Percentiles rank a stretch among this genome's conserved stretches.
Conservation (phyloP, 257 asterid species). For the Cruciata laevipes region DNA sequence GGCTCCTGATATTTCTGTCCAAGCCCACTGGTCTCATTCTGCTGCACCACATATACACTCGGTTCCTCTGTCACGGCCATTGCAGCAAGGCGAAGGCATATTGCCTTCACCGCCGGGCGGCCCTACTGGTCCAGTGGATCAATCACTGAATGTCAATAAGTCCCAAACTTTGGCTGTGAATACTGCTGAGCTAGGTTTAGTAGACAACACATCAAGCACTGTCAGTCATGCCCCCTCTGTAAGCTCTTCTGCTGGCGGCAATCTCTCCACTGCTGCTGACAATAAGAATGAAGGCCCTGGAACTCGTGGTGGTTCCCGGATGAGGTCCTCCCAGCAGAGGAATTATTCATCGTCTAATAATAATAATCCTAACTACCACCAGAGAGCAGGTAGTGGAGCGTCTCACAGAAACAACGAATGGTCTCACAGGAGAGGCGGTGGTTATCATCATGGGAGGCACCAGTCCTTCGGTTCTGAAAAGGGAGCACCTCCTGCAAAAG, state of each 20-base stretch:
- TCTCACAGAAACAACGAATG: constrained; percentile 60
- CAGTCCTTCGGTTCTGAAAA: constrained; percentile 48
- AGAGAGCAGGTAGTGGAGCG: constrained; percentile 39
- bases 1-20: constrained; percentile 62
- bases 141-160: constrained; percentile 39
- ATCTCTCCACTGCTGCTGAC: constrained; percentile 16
- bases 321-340: constrained; percentile 42
- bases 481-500: constrained; percentile 49
- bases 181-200: constrained; percentile 44
- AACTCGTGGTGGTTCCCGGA: constrained; percentile 30
- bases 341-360: constrained; percentile 28
- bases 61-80: constrained; percentile 50
- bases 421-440: constrained; percentile 54
- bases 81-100: constrained; percentile 52
- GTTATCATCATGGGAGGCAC: constrained; percentile 63
- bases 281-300: constrained; percentile 30
- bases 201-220: constrained; percentile 33
- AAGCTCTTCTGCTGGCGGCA: constrained; percentile 30
- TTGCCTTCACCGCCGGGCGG: constrained; percentile 53
- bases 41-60: constrained; percentile 61
- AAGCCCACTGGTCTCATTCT: constrained; percentile 74
- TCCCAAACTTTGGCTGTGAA: constrained; percentile 42
- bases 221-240: constrained; percentile 33
- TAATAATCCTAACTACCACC: constrained; percentile 43
- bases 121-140: constrained; percentile 42